phyloP scores from a whole-genome alignment of 257 asterid genomes.

The Gentiana macrophylla region DNA sequence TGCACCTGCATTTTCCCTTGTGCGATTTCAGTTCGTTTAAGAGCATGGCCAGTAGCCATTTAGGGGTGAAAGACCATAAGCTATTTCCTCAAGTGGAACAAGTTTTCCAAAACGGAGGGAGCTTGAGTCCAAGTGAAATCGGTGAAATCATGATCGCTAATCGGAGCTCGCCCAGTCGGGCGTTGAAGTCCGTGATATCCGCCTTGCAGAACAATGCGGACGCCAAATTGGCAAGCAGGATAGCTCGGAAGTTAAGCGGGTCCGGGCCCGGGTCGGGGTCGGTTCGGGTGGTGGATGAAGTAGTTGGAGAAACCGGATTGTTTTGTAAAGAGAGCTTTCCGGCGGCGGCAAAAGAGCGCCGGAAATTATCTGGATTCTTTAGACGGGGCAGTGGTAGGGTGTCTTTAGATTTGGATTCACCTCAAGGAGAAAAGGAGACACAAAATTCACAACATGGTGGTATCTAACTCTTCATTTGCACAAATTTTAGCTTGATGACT shows the following conservation, averaged over 20 bases:
- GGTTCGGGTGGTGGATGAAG: conserved; percentile 30
- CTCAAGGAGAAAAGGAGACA: conserved; percentile 17
- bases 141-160: conserved; percentile 81
- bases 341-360: conserved; percentile 46
- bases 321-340: conserved; percentile 35
- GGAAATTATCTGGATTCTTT: conserved; percentile 58
- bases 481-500: too few species aligned
- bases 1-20: conserved; percentile 64
- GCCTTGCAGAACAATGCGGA: conserved; percentile 54
- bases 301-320: conserved; percentile 8
- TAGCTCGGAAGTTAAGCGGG: conserved; percentile 31
- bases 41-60: conserved; percentile 52
- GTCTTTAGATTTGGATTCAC: conserved; percentile 35
- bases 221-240: conserved; percentile 24
- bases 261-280: conserved; percentile 29
- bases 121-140: conserved; percentile 75
- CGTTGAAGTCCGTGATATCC: conserved; percentile 61
- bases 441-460: conserved; percentile 17
- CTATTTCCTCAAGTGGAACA: conserved; percentile 72
- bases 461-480: too few species aligned
- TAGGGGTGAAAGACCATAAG: conserved; percentile 78
- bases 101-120: conserved; percentile 64
- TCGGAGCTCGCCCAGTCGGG: conserved; percentile 81
- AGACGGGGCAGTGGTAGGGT: conserved; percentile 58
- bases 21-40: conserved; percentile 80